phyloP scores from a whole-genome alignment of 257 asterid species.

The Solanum clarkiae region DNA sequence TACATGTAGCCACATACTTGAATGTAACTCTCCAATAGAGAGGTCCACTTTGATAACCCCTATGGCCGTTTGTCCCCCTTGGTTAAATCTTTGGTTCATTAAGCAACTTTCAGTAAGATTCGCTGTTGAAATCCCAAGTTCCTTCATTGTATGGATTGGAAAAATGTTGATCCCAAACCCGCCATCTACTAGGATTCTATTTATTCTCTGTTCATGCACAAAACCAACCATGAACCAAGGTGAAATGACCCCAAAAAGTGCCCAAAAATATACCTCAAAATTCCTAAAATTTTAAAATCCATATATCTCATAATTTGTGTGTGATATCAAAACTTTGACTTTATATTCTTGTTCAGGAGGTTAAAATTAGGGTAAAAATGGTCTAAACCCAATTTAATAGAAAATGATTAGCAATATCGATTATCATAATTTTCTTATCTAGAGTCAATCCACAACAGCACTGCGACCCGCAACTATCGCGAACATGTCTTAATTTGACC shows the following conservation, averaged over 20 bases:
- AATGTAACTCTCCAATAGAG: not conserved
- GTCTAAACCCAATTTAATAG: no score
- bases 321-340: no score
- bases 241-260: no score
- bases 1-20: not conserved
- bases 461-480: no score
- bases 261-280: no score
- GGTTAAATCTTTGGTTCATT: not conserved
- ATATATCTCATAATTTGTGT: no score
- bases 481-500: no score
- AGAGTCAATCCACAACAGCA: no score
- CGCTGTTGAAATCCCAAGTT: not conserved
- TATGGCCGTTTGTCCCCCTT: not conserved
- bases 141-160: not conserved
- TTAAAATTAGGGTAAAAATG: no score
- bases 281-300: fast-evolving
- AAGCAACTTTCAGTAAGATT: not conserved
- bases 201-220: not conserved
- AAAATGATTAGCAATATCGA: no score
- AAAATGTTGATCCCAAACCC: not conserved
- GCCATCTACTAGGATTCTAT: not conserved
- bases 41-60: not conserved
- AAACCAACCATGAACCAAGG: not conserved
- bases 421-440: no score
- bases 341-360: no score